These are phyloP conservation scores for Diaporthe sp. DNA, from an alignment of 2,329 filamentous ascomycete genomes.

Conservation along the genomic window DNA sequence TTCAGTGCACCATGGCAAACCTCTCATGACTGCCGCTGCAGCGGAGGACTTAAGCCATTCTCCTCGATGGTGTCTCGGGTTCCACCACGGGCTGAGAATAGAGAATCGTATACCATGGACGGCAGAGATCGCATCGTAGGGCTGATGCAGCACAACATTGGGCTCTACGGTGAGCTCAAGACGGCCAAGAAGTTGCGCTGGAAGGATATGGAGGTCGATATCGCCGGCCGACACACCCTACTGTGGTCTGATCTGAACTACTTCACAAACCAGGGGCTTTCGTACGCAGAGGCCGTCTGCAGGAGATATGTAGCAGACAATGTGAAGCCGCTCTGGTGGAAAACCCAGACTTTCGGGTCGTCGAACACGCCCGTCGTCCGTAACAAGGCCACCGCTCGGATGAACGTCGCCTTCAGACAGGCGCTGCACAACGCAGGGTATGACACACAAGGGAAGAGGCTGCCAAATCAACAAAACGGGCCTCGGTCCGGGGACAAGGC, in stretches of 20 bases:
- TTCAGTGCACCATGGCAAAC: constrained; percentile 1
- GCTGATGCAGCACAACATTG: constrained; percentile 27
- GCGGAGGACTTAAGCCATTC: constrained; percentile 23
- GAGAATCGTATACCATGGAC: neutral
- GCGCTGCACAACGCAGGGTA: constrained; percentile 46
- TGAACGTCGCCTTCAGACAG: constrained; percentile 41
- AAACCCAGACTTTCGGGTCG: neutral
- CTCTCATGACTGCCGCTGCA: neutral
- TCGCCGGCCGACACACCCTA: constrained; percentile 15
- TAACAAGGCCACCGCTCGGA: constrained; percentile 32
- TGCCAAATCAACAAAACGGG: neutral
- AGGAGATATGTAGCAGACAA: constrained; percentile 29
- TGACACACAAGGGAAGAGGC: constrained; percentile 41
- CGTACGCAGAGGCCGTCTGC: constrained; percentile 29
- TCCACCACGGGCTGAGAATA: neutral
- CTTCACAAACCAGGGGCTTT: constrained; percentile 16
- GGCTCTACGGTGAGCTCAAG: constrained; percentile 17
- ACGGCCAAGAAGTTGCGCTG: neutral
- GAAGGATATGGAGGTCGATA: neutral
- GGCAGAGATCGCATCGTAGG: neutral
- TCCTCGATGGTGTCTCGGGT: neutral
- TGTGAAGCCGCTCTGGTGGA: constrained; percentile 34
- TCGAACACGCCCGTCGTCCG: constrained; percentile 16
- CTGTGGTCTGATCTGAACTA: constrained; percentile 15
- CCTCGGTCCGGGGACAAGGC: neutral